These are phyloP conservation scores for Aspergillus indologenus DNA, from an alignment of 495 filamentous ascomycete species.

Conservation along the genomic window DNA sequence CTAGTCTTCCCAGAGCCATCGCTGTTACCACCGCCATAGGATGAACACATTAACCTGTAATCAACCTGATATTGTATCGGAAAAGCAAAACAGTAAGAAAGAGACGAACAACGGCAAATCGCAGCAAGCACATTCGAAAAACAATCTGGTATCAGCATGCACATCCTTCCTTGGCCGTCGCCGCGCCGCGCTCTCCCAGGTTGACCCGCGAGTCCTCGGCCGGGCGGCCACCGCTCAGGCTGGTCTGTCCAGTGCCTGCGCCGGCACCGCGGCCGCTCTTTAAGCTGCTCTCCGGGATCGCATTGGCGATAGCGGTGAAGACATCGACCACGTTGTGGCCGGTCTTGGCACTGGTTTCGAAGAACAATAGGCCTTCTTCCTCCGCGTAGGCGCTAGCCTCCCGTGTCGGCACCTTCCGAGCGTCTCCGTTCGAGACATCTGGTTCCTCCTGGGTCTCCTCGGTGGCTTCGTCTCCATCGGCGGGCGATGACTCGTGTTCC, in stretches of 20 bases:
- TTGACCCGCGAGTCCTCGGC: conserved; percentile 46
- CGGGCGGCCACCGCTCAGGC: conserved; percentile 36
- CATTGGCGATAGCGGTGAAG: conserved; percentile 97
- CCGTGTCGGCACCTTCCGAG: conserved; percentile 77
- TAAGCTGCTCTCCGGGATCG: conserved; percentile 91
- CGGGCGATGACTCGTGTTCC: conserved; percentile 25
- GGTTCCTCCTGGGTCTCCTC: conserved; percentile 52
- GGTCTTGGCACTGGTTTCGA: conserved; percentile 97
- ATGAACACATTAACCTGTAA: conserved; percentile 3
- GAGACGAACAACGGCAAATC: conserved; percentile 17
- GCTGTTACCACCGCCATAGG: neutral
- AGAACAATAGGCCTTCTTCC: conserved; percentile 90
- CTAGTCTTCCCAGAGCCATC: neutral
- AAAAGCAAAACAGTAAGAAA: conserved; percentile 4
- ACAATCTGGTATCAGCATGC: conserved; percentile 62
- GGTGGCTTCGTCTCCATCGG: conserved; percentile 36
- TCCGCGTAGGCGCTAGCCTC: conserved; percentile 94
- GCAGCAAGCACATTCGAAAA: conserved; percentile 12
- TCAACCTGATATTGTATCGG: conserved; percentile 7
- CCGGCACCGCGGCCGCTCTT: conserved; percentile 75
- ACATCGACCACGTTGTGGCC: conserved; percentile 91
- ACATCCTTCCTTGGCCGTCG: conserved; percentile 82
- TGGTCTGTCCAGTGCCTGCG: conserved; percentile 53
- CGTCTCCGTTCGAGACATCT: conserved; percentile 66
- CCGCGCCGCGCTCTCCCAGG: conserved; percentile 39